A percentile compares a stretch with the other conserved stretches of the same genome.
Conservation (phyloP, 176 grass and related monocot genomes). For the Oryza meridionalis region DNA sequence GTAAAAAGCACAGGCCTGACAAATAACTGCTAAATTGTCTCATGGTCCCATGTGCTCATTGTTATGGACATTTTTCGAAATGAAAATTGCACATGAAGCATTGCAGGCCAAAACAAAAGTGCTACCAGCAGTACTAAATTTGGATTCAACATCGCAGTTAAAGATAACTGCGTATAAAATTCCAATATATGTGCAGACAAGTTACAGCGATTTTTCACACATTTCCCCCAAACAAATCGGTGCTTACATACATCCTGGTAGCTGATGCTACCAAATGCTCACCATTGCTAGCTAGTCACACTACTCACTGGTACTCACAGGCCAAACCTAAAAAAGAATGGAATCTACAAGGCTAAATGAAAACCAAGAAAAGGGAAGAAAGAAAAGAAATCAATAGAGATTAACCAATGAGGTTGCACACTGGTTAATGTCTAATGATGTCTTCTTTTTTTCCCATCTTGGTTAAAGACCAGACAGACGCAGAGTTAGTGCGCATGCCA, state of each 20-base stretch:
- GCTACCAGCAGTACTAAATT: neutral
- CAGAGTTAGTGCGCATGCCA: conserved; percentile 40
- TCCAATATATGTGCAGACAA: conserved; percentile 39
- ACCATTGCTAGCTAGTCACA: conserved; percentile 11
- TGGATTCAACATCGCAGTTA: neutral
- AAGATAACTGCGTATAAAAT: conserved; percentile 27
- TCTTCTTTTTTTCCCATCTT: conserved; percentile 3
- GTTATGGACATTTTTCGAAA: neutral
- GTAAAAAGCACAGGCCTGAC: neutral
- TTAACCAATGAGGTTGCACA: conserved; percentile 31
- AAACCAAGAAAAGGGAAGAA: conserved; percentile 3
- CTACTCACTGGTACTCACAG: neutral
- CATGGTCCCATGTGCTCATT: neutral
- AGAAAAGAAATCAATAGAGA: neutral
- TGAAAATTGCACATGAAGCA: neutral
- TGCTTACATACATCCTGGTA: conserved; percentile 9
- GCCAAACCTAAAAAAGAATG: conserved; percentile 37
- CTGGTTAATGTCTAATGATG: neutral
- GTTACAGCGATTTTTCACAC: conserved; percentile 29
- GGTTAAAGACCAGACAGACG: neutral
- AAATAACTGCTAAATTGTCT: neutral
- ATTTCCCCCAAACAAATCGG: neutral
- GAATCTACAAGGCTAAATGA: conserved; percentile 17
- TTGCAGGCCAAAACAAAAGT: neutral
- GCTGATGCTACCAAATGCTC: conserved; percentile 21